These are phyloP conservation scores for Metschnikowia orientalis DNA, from an alignment of 805 yeast genomes.

Conservation along the genomic window DNA sequence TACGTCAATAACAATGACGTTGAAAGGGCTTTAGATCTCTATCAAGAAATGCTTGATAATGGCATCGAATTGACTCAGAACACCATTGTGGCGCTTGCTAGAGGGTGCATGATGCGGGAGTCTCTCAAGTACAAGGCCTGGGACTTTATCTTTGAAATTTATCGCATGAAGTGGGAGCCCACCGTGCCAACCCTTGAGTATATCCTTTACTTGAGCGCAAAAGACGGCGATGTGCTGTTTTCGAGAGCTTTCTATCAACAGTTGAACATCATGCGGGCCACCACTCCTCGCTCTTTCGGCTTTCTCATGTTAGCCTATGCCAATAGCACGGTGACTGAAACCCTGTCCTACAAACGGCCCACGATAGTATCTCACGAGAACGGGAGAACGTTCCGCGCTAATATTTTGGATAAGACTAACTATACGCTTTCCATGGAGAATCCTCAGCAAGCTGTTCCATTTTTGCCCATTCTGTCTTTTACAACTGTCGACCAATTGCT, in stretches of 20 bases:
- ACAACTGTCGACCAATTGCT: constrained; percentile 40
- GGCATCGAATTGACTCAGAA: constrained; percentile 29
- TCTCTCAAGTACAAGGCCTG: constrained; percentile 59
- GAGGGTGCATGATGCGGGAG: constrained; percentile 58
- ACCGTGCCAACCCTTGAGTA: constrained; percentile 52
- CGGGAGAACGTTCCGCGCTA: constrained; percentile 45
- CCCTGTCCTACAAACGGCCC: constrained; percentile 11
- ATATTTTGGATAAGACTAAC: constrained; percentile 41
- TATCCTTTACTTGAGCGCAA: constrained; percentile 72
- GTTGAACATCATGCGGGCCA: constrained; percentile 33
- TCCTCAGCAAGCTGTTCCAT: constrained; percentile 48
- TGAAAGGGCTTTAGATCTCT: constrained; percentile 72
- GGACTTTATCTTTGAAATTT: constrained; percentile 67
- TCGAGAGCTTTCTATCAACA: constrained; percentile 63
- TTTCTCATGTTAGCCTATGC: constrained; percentile 50
- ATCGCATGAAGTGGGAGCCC: constrained; percentile 42
- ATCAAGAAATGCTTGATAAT: constrained; percentile 55
- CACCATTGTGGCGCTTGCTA: constrained; percentile 53
- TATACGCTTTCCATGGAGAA: constrained; percentile 17
- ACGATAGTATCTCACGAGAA: constrained; percentile 38
- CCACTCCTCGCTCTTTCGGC: constrained; percentile 39
- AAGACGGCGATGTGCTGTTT: constrained; percentile 71
- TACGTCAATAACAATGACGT: constrained; percentile 59
- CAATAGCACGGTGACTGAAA: constrained; percentile 24
- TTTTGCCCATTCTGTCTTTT: constrained; percentile 56